Percentiles rank a stretch among this genome's conserved stretches.
phyloP scores from a whole-genome alignment of 2,329 filamentous ascomycete genomes.

The Bipolaris victoriae region DNA sequence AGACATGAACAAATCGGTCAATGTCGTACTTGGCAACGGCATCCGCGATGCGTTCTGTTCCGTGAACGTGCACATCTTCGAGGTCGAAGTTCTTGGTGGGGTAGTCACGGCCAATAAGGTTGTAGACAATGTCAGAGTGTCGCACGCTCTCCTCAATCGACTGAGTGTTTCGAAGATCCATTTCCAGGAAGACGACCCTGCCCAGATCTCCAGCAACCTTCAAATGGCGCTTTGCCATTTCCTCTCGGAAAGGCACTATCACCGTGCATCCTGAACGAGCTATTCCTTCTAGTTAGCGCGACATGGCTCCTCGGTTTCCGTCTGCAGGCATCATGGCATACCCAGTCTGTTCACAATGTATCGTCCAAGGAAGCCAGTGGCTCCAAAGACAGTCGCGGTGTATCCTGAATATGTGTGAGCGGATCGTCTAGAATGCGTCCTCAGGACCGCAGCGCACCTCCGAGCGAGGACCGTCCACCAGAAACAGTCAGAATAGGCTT shows the following conservation, averaged over 20 bases:
- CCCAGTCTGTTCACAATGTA: constrained; percentile 97
- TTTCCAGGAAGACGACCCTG: constrained; percentile 88
- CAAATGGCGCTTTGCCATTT: constrained; percentile 96
- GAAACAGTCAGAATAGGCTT: constrained; percentile 90
- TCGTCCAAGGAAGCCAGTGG: constrained; percentile 91
- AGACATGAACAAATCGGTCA: constrained; percentile 95
- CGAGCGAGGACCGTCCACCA: constrained; percentile 87
- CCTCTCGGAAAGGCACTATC: constrained; percentile 90
- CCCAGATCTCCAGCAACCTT: constrained; percentile 96
- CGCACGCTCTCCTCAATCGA: constrained; percentile 96
- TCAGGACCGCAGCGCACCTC: constrained; percentile 64
- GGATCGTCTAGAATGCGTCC: constrained; percentile 15
- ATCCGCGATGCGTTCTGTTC: constrained; percentile 88
- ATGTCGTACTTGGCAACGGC: constrained; percentile 97
- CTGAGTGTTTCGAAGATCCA: constrained; percentile 89
- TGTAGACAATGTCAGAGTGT: constrained; percentile 97
- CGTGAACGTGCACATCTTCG: constrained; percentile 91
- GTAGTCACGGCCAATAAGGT: constrained; percentile 91
- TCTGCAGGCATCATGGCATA: constrained; percentile 47
- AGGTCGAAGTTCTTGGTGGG: constrained; percentile 97
- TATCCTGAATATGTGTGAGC: constrained; percentile 68
- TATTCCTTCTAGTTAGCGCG: constrained; percentile 51
- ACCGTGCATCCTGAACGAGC: constrained; percentile 94
- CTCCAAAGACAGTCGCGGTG: constrained; percentile 96
- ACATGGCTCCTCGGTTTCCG: not conserved